These are phyloP conservation scores for Nothopassalora personata DNA, from an alignment of 2,329 filamentous ascomycete genomes.

Conservation along the genomic window DNA sequence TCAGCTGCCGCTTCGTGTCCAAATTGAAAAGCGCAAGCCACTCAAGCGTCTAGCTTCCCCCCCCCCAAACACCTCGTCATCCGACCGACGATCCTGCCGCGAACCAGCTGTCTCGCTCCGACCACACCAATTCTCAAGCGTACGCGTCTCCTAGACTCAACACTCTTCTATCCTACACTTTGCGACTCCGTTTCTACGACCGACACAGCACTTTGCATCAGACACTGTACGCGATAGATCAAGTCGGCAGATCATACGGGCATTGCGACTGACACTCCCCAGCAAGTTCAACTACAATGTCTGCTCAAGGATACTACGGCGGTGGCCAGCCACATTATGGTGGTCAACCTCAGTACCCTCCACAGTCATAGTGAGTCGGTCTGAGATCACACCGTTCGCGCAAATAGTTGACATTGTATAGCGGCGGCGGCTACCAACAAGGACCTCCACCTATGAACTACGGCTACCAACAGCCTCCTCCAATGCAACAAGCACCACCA, in stretches of 20 bases:
- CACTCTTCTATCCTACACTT: neutral
- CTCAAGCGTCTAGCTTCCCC: neutral
- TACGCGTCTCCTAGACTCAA: neutral
- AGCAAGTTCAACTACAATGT: conserved; percentile 31
- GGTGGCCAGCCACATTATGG: conserved; percentile 25
- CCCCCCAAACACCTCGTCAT: neutral
- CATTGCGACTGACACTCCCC: conserved; percentile 3
- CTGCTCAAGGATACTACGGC: conserved; percentile 40
- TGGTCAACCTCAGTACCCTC: conserved; percentile 34
- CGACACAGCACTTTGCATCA: neutral
- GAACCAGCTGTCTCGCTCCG: neutral
- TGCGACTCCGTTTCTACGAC: neutral
- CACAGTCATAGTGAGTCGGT: conserved; percentile 32
- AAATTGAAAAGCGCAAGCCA: neutral
- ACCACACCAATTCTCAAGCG: neutral
- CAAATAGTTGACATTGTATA: neutral
- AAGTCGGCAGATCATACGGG: neutral
- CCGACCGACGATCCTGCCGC: neutral
- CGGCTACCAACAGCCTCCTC: conserved; percentile 38
- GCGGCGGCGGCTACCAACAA: conserved; percentile 24
- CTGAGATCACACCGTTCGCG: neutral
- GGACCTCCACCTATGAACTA: conserved; percentile 19
- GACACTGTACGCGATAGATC: neutral
- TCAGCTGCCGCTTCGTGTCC: neutral
- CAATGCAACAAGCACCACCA: conserved; percentile 43